Conservation (phyloP, 192 early-diverging fungal species). For the Spizellomyces sp. region DNA sequence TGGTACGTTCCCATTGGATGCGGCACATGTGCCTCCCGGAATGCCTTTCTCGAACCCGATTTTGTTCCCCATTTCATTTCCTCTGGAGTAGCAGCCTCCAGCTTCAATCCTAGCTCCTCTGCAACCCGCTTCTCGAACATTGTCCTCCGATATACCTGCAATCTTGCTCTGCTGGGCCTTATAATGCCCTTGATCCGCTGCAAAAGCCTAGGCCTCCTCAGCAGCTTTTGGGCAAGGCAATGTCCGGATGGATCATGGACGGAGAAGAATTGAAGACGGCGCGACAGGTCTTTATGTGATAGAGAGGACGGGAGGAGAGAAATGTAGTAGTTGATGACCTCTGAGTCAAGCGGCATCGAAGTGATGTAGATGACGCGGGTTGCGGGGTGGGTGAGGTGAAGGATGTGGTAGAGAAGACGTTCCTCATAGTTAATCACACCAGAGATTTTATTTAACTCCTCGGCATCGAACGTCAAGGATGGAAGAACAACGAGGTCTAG, state of each 20-base stretch:
- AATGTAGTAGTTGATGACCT: background rate
- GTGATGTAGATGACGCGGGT: conserved; percentile 1
- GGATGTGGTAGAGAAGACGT: background rate
- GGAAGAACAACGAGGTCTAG: conserved; percentile 4
- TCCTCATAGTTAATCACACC: background rate
- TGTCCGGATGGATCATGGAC: conserved; percentile 4
- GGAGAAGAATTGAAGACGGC: background rate
- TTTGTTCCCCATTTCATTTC: conserved; percentile 8
- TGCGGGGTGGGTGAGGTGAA: conserved; percentile 4
- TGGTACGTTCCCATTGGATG: conserved; percentile 1
- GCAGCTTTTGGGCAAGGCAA: conserved; percentile 8
- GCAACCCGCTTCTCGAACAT: conserved; percentile 10
- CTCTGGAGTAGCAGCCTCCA: background rate
- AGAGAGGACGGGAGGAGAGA: background rate
- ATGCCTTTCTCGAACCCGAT: conserved; percentile 2
- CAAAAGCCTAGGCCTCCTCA: background rate
- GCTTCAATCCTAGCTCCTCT: background rate
- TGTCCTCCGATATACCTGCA: conserved; percentile 5
- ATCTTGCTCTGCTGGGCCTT: background rate
- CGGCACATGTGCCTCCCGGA: background rate
- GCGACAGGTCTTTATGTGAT: background rate
- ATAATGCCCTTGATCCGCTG: background rate
- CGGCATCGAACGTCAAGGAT: background rate
- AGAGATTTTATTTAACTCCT: background rate
- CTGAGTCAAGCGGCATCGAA: conserved; percentile 1